Conservation (phyloP, 2,329 filamentous ascomycete genomes). For the Arthrobotrys musiformis region DNA sequence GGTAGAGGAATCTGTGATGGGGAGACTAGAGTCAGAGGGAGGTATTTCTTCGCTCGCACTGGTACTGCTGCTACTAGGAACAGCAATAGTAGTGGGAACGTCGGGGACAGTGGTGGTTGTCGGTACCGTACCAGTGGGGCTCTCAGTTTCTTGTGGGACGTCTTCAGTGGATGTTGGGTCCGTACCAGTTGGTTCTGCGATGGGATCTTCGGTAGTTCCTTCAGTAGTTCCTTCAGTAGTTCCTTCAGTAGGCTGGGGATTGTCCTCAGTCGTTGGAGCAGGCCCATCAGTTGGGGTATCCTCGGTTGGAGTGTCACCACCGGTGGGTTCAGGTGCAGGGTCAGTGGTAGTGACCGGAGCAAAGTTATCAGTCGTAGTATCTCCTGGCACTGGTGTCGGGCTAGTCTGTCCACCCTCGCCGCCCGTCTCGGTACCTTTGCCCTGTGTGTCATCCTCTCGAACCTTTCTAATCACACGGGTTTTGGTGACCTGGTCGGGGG, state of each 20-base stretch:
- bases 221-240: not conserved
- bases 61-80: slow-evolving; percentile 11
- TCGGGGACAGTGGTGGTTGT: slow-evolving; percentile 28
- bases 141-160: slow-evolving; percentile 26
- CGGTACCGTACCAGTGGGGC: slow-evolving; percentile 36
- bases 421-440: slow-evolving; percentile 34
- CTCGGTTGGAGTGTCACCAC: not conserved
- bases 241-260: slow-evolving; percentile 14
- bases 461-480: slow-evolving; percentile 44
- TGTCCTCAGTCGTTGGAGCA: slow-evolving; percentile 21
- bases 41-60: slow-evolving; percentile 38
- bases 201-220: not conserved
- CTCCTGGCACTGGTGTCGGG: not conserved
- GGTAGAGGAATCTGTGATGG: slow-evolving; percentile 38
- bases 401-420: not conserved
- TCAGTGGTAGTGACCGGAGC: not conserved
- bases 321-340: slow-evolving; percentile 17
- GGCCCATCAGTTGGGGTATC: slow-evolving; percentile 1
- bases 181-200: slow-evolving; percentile 41
- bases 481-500: slow-evolving; percentile 34
- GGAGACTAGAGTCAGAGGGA: slow-evolving; percentile 46
- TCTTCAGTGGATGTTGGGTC: slow-evolving; percentile 33
- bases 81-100: slow-evolving; percentile 12
- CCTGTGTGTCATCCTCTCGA: slow-evolving; percentile 39
- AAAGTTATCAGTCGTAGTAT: not conserved